Evolutionary conservation across 352 stramenopile species (phyloP).

Genomic region (Globisporangium nagaii): DNA sequence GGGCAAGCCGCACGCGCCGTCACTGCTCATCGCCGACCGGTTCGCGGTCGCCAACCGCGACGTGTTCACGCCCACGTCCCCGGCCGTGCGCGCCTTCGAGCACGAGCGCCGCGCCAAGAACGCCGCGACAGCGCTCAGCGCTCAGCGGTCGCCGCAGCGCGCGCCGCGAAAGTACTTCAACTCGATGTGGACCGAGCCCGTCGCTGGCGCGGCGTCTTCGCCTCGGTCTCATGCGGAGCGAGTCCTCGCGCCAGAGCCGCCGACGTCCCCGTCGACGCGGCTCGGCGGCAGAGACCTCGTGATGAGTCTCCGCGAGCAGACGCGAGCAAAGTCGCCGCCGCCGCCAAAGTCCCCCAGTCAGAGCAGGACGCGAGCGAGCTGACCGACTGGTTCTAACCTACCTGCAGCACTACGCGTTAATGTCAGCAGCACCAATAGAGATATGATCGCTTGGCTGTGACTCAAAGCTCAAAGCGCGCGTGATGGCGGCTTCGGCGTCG

Average conservation of each 20-base stretch:
- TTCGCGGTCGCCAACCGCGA: slow-evolving; percentile 19
- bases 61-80: slow-evolving; percentile 3
- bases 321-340: not conserved
- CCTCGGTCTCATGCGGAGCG: too few species aligned
- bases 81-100: slow-evolving; percentile 11
- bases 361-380: not conserved
- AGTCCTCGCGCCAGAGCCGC: too few species aligned
- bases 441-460: not conserved
- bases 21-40: slow-evolving; percentile 36
- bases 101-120: slow-evolving; percentile 44
- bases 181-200: slow-evolving; percentile 49
- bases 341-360: not conserved
- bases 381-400: too few species aligned
- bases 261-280: not conserved
- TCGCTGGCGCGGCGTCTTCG: not conserved
- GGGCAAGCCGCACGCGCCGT: slow-evolving; percentile 23
- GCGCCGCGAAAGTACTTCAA: slow-evolving; percentile 49
- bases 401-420: not conserved
- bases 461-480: not conserved
- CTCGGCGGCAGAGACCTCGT: slow-evolving; percentile 11
- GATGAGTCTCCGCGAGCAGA: slow-evolving; percentile 5
- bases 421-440: not conserved
- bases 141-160: slow-evolving; percentile 25
- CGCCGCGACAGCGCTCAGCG: slow-evolving; percentile 17
- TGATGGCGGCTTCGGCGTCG: not conserved